Evolutionary conservation across 2,329 filamentous ascomycete species (phyloP), one percentile per base, ranked within the genome.

Genomic region (Byssoonygena ceratinophila): DNA sequence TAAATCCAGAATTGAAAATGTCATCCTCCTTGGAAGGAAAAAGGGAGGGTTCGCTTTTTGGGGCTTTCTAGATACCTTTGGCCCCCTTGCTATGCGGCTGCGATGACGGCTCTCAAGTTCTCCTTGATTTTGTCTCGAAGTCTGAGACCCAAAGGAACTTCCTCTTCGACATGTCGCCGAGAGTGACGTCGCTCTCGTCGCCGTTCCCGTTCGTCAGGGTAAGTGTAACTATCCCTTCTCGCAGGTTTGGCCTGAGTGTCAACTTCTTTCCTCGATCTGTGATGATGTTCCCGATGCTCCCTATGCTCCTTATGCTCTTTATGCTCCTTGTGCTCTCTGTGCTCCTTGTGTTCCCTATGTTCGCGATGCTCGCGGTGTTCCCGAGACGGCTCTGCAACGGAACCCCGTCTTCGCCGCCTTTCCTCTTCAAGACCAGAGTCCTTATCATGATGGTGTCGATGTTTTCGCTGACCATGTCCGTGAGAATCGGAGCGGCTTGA

Each of bases 401-500:
- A 51, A 3, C 52, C 43, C 37, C 46, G 29, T 40, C 44, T 43
- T 48, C 51, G 47, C 5, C 27, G 27, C 36, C 34, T 47, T 47
- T 56, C 47, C 18, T 54, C 43, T 20, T 47, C 46, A 8, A 23
- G 20, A 7, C 45, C 32, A 16, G 43, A 18, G 16, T 46, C 44
- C 20, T 51, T 46, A 3, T 49, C 45, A 16, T 27, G 27, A 37
- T 53, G 51, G 9, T 47, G 41, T 12, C 49, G 39, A 40, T 53
- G 55, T 16, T 59, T 56, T 11, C 59, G 57, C 23, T 60, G 60
- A 43, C 54, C 59, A 32, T 37, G 31, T 11, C 58, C 58, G 51
- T 64, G 62, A 31, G 63, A 60, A 40, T 44, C 65, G 53, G 61
- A 65, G 22, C 61, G 63, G 41, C 59, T 64, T 20, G 57, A 62